phyloP scores from a whole-genome alignment of 1,139 yeast genomes.

The Pichia sp. region DNA sequence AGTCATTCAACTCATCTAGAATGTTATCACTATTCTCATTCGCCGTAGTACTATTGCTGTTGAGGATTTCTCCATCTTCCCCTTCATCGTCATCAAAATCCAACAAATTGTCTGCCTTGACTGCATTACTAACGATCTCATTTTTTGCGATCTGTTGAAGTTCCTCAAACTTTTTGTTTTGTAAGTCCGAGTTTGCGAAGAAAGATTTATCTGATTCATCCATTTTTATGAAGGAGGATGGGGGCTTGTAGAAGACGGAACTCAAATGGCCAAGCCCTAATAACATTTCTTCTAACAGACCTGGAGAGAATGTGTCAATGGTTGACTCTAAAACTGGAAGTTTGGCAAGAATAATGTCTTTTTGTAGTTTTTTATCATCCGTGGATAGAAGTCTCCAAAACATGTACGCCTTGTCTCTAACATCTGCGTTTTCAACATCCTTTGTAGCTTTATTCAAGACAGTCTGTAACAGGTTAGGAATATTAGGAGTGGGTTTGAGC shows the following conservation, averaged over 20 bases:
- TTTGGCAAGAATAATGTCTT: slow-evolving; percentile 49
- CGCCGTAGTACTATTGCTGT: slow-evolving; percentile 6
- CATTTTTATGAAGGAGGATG: slow-evolving; percentile 52
- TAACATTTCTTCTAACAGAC: slow-evolving; percentile 58
- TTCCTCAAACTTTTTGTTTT: slow-evolving; percentile 51
- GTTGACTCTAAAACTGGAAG: slow-evolving; percentile 70
- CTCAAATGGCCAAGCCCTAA: slow-evolving; percentile 79
- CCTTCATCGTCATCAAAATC: no score
- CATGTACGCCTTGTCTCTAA: slow-evolving; percentile 88
- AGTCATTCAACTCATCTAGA: slow-evolving; percentile 65
- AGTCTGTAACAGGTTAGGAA: slow-evolving; percentile 53
- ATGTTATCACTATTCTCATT: slow-evolving; percentile 27
- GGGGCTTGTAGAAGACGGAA: slow-evolving; percentile 85
- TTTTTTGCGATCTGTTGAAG: slow-evolving; percentile 70
- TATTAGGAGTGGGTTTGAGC: slow-evolving; percentile 35
- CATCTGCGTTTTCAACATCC: slow-evolving; percentile 82
- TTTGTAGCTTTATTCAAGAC: slow-evolving; percentile 74
- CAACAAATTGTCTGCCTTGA: slow-evolving; percentile 72
- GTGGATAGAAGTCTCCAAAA: slow-evolving; percentile 80
- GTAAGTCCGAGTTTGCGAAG: slow-evolving; percentile 22
- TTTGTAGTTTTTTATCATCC: slow-evolving; percentile 37
- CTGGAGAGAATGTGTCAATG: slow-evolving; percentile 63
- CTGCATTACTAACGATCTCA: slow-evolving; percentile 57
- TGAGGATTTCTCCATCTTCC: slow-evolving; percentile 15
- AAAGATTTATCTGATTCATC: slow-evolving; percentile 27